These are phyloP conservation scores for Aspergillus transmontanensis DNA, from an alignment of 2,329 filamentous ascomycete genomes.

Conservation along the genomic window DNA sequence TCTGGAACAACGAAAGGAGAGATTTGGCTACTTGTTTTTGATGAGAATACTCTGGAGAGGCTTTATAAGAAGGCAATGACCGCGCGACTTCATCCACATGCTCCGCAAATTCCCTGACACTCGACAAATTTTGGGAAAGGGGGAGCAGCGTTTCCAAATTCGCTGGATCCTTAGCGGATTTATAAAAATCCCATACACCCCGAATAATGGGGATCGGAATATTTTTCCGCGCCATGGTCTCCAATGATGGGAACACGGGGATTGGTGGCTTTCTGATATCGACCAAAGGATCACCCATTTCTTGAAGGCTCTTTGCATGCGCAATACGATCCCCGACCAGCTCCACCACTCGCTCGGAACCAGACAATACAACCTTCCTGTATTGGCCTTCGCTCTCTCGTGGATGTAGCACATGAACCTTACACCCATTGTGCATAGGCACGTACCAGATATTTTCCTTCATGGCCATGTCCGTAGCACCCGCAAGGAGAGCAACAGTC, in stretches of 20 bases:
- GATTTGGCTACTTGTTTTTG: constrained; percentile 23
- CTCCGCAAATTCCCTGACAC: constrained; percentile 39
- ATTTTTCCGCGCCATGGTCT: constrained; percentile 25
- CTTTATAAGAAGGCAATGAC: constrained; percentile 20
- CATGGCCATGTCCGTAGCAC: constrained; percentile 30
- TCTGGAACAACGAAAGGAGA: constrained; percentile 36
- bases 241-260: constrained; percentile 34
- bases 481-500: constrained; percentile 36
- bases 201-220: constrained; percentile 32
- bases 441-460: constrained; percentile 43
- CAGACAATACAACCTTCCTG: constrained; percentile 39
- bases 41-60: constrained; percentile 6
- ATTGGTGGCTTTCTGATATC: constrained; percentile 31
- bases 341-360: constrained; percentile 36
- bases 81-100: constrained; percentile 43
- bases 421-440: constrained; percentile 39
- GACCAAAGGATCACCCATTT: constrained; percentile 30
- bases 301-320: constrained; percentile 27
- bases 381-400: constrained; percentile 31
- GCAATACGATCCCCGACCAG: constrained; percentile 32
- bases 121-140: constrained; percentile 18
- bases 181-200: constrained; percentile 30
- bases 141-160: constrained; percentile 20
- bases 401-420: constrained; percentile 39
- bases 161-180: constrained; percentile 5